Base-by-base conservation (phyloP, 169 alveolate genomes). In the Cryptosporidium ubiquitum region DNA sequence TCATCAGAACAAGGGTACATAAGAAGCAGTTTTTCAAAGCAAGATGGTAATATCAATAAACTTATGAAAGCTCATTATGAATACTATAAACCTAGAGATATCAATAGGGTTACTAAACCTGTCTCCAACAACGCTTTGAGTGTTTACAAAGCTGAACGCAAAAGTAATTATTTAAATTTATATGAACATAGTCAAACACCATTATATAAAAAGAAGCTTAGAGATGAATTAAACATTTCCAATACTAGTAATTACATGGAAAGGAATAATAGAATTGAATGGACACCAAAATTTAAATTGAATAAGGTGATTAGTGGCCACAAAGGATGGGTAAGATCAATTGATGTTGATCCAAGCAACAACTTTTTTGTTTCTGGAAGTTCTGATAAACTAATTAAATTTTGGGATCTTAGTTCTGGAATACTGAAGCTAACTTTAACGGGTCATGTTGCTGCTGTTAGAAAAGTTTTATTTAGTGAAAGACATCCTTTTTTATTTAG, bases 381-480 rank as follows among this genome's bases (percentile, higher is more conserved):
- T 42, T 96, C 96, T 84, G 99, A 98, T 86, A 93, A 99, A 75
- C 97, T 98, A 23, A 96, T 98, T 37, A 98, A 98, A 93, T 96
- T 97, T 47, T 98, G 99, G 99, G 99, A 98, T 91, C 92, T 98
- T 47, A 99, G 98, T 14, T 95, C 98, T 9, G 99, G 99, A 44
- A 95, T 94, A 91, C 91, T 98, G 91, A 97, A 96, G 94, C 92
- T 98, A 73, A 96, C 99, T 3, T 94, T 97, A 85, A 98, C 99
- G 3, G 99, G 99, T 6, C 99, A 98, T 92, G 97, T 97, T 69
- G 94, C 96, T 93, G 93, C 99, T 31, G 96, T 98, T 52, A 95
- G 99, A 20, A 98, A 96, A 61, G 93, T 98, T 51, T 93, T 95
- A 49, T 95, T 98, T 60, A 96, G 99, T 47, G 94, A 95, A 49